phyloP scores from a whole-genome alignment of 257 asterid species.

The Plectranthus barbatus region DNA sequence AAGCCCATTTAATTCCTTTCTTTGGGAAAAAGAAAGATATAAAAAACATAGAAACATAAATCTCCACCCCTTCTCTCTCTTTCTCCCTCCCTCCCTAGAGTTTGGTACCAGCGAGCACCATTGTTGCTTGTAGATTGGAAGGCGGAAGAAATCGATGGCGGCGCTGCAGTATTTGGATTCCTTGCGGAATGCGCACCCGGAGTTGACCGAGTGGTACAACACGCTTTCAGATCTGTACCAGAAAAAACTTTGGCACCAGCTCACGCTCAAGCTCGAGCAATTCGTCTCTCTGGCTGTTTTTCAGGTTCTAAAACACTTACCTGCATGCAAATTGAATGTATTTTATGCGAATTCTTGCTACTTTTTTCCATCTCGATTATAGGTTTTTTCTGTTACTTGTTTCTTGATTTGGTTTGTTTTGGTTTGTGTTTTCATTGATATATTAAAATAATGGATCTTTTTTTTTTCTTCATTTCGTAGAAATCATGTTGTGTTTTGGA shows the following conservation, averaged over 20 bases:
- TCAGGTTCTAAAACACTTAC: conserved; percentile 37
- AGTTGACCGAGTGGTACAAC: conserved; percentile 78
- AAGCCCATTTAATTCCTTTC: conserved; percentile 22
- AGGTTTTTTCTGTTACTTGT: conserved; percentile 3
- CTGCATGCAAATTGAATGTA: neutral
- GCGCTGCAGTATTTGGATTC: conserved; percentile 69
- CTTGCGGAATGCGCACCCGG: conserved; percentile 60
- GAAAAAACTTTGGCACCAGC: conserved; percentile 94
- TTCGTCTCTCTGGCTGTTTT: conserved; percentile 75
- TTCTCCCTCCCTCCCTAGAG: conserved; percentile 6
- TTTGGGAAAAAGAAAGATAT: conserved; percentile 26
- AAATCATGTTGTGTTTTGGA: neutral
- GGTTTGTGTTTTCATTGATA: conserved; percentile 3
- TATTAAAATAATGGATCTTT: conserved; percentile 2
- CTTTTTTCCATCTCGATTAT: neutral
- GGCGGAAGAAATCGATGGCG: conserved; percentile 44
- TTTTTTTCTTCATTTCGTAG: neutral
- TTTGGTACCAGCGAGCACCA: conserved; percentile 11
- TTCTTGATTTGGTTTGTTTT: neutral
- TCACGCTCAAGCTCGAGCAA: conserved; percentile 82
- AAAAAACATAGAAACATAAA: neutral
- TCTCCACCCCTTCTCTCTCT: neutral
- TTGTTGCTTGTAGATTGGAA: conserved; percentile 5
- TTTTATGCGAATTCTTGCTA: neutral
- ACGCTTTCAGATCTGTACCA: conserved; percentile 89